A percentile compares a stretch with the other conserved stretches of the same genome.
Evolutionary conservation across 2,329 filamentous ascomycete genomes (phyloP).

Genomic region (Exophiala xenobiotica): DNA sequence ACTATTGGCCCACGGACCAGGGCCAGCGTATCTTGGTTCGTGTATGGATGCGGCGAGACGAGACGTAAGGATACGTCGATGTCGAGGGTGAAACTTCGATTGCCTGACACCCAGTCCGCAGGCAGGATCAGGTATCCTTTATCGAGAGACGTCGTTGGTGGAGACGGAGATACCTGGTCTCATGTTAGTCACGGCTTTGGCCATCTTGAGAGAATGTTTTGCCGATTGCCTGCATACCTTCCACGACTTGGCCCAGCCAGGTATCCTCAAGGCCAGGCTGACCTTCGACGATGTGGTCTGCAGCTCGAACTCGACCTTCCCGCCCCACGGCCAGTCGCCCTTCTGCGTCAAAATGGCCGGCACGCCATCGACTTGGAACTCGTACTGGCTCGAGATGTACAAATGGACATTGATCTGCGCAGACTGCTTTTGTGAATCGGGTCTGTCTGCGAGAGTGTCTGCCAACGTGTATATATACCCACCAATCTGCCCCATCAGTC

Average conservation of each 20-base stretch:
- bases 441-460: too few species aligned
- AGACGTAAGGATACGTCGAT: conserved; percentile 50
- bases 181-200: too few species aligned
- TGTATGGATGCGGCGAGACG: conserved; percentile 56
- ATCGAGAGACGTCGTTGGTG: conserved; percentile 36
- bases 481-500: conserved; percentile 57
- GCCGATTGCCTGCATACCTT: conserved; percentile 31
- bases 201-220: neutral
- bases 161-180: too few species aligned
- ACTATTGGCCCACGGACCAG: conserved; percentile 59
- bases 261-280: conserved; percentile 44
- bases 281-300: neutral
- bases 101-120: conserved; percentile 40
- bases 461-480: conserved; percentile 53
- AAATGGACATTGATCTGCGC: conserved; percentile 55
- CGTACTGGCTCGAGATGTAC: conserved; percentile 52
- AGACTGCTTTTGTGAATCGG: too few species aligned
- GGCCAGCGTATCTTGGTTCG: conserved; percentile 55
- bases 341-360: conserved; percentile 48
- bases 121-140: conserved; percentile 54
- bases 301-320: conserved; percentile 47
- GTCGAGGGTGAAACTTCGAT: conserved; percentile 48
- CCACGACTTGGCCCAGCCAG: conserved; percentile 48
- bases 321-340: conserved; percentile 60
- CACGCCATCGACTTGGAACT: conserved; percentile 39